Percentiles rank a stretch among this genome's conserved stretches.
phyloP scores from a whole-genome alignment of 805 yeast genomes.

The Candida tallmaniae region DNA sequence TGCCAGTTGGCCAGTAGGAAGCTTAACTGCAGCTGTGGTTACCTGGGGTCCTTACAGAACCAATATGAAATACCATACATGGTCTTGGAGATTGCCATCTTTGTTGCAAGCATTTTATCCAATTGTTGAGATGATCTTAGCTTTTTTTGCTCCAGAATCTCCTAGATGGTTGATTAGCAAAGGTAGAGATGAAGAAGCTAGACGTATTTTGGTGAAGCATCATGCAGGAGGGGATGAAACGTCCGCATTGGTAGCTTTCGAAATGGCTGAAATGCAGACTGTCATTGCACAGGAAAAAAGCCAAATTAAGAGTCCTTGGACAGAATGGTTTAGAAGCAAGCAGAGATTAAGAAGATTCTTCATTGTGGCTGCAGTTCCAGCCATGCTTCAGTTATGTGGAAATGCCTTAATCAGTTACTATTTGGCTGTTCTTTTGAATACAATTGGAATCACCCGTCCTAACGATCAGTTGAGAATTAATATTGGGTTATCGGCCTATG shows the following conservation, averaged over 20 bases:
- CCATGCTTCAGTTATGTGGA: constrained; percentile 32
- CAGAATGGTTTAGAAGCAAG: constrained; percentile 7
- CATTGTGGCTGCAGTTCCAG: constrained; percentile 6
- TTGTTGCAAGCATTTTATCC: constrained; percentile 48
- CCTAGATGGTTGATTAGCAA: constrained; percentile 41
- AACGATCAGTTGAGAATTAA: constrained; percentile 43
- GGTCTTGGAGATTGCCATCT: constrained; percentile 51
- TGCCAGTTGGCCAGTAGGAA: constrained; percentile 48
- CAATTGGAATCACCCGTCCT: constrained; percentile 47
- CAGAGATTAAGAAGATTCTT: constrained; percentile 10
- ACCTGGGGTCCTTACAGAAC: constrained; percentile 4
- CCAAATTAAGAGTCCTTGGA: background rate
- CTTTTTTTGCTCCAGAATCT: constrained; percentile 43
- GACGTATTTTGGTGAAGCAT: background rate
- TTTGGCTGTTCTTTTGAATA: constrained; percentile 41
- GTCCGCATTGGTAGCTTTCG: constrained; percentile 8
- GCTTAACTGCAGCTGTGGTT: constrained; percentile 43
- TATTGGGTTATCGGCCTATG: constrained; percentile 25
- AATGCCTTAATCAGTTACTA: constrained; percentile 49
- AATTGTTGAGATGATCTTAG: constrained; percentile 31
- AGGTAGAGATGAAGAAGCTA: constrained; percentile 27
- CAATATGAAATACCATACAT: constrained; percentile 12
- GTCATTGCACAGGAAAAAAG: constrained; percentile 34
- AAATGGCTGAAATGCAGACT: constrained; percentile 6
- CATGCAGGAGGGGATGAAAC: constrained; percentile 3